A percentile compares a stretch with the other conserved stretches of the same genome.
These are phyloP conservation scores for Microbotryum scabiosae DNA, from an alignment of 1,284 basidiomycete genomes.

Conservation along the genomic window DNA sequence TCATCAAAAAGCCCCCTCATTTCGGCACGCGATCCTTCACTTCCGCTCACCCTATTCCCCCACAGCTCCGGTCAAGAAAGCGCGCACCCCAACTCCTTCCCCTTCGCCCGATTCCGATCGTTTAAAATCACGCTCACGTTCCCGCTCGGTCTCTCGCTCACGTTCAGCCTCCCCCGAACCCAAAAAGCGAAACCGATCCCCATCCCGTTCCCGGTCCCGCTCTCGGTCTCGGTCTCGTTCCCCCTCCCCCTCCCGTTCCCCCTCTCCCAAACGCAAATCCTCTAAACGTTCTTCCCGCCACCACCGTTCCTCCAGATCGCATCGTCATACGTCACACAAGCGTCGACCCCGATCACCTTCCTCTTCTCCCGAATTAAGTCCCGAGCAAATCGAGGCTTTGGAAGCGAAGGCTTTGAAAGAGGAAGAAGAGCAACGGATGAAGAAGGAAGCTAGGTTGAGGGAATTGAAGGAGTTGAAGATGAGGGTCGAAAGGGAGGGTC, in stretches of 20 bases:
- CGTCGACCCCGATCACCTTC: neutral
- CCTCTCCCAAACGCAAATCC: too few relatives aligned
- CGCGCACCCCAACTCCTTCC: slow-evolving; percentile 3
- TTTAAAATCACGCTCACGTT: slow-evolving; percentile 5
- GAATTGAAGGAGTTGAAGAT: neutral
- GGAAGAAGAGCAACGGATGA: neutral
- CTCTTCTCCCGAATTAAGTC: neutral
- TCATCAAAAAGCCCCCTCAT: neutral
- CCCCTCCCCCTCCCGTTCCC: neutral
- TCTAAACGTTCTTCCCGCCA: too few relatives aligned
- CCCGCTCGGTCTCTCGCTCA: slow-evolving; percentile 4
- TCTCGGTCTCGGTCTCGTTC: neutral
- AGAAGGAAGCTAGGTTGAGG: neutral
- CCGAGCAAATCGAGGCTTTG: neutral
- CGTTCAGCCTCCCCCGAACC: slow-evolving; percentile 17
- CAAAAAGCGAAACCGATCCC: slow-evolving; percentile 11
- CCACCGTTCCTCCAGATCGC: too few relatives aligned
- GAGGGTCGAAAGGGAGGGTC: neutral
- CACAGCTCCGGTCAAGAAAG: slow-evolving; percentile 7
- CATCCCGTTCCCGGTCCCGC: neutral
- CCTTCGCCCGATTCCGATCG: neutral
- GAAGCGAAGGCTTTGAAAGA: neutral
- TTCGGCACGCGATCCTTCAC: neutral
- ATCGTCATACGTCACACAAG: too few relatives aligned
- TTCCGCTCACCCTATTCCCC: neutral